Conservation (phyloP, 1,284 basidiomycete genomes). For the Moniliella sp. region DNA sequence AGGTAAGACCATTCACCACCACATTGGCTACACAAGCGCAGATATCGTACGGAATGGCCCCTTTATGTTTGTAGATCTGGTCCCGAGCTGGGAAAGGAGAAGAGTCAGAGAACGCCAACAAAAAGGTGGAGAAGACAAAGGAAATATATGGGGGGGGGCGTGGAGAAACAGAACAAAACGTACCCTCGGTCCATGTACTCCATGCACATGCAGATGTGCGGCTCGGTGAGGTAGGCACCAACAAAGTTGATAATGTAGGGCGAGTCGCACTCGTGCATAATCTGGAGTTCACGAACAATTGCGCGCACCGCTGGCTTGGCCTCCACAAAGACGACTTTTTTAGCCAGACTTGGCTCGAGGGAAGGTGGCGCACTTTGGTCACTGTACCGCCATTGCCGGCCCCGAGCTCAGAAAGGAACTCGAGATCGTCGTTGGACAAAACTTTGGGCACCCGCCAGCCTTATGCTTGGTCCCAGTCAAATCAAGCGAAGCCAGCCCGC, state of each 20-base stretch:
- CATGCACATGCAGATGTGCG: slow-evolving; percentile 97
- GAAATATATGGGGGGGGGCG: not conserved
- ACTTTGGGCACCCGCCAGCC: not conserved
- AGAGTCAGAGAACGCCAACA: too few species aligned
- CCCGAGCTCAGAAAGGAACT: slow-evolving; percentile 66
- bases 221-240: slow-evolving; percentile 81
- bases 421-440: slow-evolving; percentile 35
- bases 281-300: slow-evolving; percentile 86
- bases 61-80: slow-evolving; percentile 77
- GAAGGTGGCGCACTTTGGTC: slow-evolving; percentile 44
- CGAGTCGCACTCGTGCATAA: slow-evolving; percentile 90
- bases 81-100: slow-evolving; percentile 41
- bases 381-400: slow-evolving; percentile 93
- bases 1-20: slow-evolving; percentile 80
- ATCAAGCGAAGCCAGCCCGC: too few species aligned
- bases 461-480: too few species aligned
- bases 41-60: slow-evolving; percentile 66
- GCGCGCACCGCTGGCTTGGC: slow-evolving; percentile 89
- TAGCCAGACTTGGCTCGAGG: slow-evolving; percentile 21
- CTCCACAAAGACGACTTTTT: slow-evolving; percentile 71
- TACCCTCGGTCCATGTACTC: slow-evolving; percentile 64
- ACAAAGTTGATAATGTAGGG: slow-evolving; percentile 85
- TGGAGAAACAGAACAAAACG: slow-evolving; percentile 7
- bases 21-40: slow-evolving; percentile 73
- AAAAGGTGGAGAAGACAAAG: slow-evolving; percentile 25